phyloP scores from a whole-genome alignment of 1,284 basidiomycete genomes.

The Schizopora paradoxa region DNA sequence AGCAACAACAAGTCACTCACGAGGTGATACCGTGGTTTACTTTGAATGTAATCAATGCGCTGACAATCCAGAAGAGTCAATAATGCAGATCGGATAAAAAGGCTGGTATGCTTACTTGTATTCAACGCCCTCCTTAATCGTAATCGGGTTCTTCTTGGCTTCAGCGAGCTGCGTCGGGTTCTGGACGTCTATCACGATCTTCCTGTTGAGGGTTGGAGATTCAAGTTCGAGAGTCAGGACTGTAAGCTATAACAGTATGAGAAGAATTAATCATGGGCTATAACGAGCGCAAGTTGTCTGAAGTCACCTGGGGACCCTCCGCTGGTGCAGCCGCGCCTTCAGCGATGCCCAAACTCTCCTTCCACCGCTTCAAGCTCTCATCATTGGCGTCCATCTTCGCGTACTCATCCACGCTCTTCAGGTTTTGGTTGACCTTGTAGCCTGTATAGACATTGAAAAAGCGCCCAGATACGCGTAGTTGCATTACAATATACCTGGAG shows the following conservation, averaged over 20 bases:
- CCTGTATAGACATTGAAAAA: constrained; percentile 36
- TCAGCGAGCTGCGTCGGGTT: constrained; percentile 42
- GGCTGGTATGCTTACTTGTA: constrained; percentile 52
- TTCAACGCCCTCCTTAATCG: constrained; percentile 81
- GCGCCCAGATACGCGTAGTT: background rate
- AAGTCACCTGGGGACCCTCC: constrained; percentile 59
- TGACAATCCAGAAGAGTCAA: constrained; percentile 25
- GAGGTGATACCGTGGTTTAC: constrained; percentile 85
- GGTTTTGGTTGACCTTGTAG: constrained; percentile 44
- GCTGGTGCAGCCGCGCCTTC: constrained; percentile 42
- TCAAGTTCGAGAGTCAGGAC: constrained; percentile 65
- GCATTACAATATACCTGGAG: constrained; percentile 8
- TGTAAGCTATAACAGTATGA: constrained; percentile 44
- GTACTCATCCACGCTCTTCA: constrained; percentile 66
- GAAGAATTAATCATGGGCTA: background rate
- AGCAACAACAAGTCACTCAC: constrained; percentile 37
- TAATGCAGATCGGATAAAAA: background rate
- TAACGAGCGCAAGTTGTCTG: background rate
- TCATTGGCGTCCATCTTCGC: constrained; percentile 78
- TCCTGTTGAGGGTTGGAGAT: constrained; percentile 64
- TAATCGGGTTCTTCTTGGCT: constrained; percentile 65
- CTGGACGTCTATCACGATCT: constrained; percentile 51
- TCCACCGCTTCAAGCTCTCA: constrained; percentile 85
- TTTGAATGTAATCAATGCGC: constrained; percentile 73
- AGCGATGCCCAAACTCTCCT: constrained; percentile 81